These are phyloP conservation scores for Lipomyces yamanashiensis DNA, from an alignment of 805 yeast genomes.

Conservation along the genomic window DNA sequence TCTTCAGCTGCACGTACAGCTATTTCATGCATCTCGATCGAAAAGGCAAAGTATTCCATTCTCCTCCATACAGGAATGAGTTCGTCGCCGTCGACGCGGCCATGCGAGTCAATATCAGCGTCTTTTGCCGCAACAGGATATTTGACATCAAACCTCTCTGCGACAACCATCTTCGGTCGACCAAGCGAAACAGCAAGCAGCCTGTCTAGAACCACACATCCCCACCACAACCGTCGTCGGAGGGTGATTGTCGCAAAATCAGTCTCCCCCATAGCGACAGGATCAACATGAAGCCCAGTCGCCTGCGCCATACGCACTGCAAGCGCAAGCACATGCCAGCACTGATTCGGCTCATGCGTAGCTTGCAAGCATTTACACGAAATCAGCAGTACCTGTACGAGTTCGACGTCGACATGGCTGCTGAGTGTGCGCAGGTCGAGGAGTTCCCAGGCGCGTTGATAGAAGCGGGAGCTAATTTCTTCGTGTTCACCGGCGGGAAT, in stretches of 20 bases:
- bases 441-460: not conserved
- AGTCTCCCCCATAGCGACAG: conserved; percentile 35
- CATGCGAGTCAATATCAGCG: conserved; percentile 25
- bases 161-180: conserved; percentile 40
- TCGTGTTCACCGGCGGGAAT: not conserved
- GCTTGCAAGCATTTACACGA: conserved; percentile 43
- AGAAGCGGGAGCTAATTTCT: not conserved
- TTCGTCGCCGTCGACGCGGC: not conserved
- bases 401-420: conserved; percentile 7
- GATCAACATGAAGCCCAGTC: conserved; percentile 46
- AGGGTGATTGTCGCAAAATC: conserved; percentile 38
- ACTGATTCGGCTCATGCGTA: conserved; percentile 41
- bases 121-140: conserved; percentile 40
- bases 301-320: conserved; percentile 54
- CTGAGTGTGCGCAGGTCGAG: not conserved
- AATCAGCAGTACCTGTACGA: conserved; percentile 41
- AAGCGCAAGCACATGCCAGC: conserved; percentile 53
- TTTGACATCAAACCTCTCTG: conserved; percentile 30
- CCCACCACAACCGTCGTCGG: conserved; percentile 43
- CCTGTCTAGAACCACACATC: conserved; percentile 41
- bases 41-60: not conserved
- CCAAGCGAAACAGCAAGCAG: conserved; percentile 42
- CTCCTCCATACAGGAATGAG: not conserved
- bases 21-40: not conserved
- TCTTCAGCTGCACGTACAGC: not conserved